Conservation (phyloP, 1,284 basidiomycete genomes). For the Tylopilus sp. region DNA sequence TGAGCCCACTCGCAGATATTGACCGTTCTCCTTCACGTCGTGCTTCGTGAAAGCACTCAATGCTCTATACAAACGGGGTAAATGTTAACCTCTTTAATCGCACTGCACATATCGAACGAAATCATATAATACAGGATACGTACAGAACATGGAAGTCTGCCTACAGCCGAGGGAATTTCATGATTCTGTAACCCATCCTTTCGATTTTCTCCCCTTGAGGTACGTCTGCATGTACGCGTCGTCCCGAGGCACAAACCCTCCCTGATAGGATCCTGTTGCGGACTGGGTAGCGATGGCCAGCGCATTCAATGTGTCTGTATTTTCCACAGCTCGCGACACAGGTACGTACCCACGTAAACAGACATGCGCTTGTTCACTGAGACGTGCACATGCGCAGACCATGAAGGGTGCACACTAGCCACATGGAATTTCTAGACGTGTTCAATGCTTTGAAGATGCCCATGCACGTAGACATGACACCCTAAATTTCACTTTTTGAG, state of each 20-base stretch:
- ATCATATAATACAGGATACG: conserved; percentile 56
- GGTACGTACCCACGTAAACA: conserved; percentile 46
- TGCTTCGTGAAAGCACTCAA: conserved; percentile 52
- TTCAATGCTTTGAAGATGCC: conserved; percentile 53
- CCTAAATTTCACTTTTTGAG: no score
- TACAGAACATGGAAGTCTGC: conserved; percentile 61
- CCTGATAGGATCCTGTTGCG: conserved; percentile 69
- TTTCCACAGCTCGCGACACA: conserved; percentile 63
- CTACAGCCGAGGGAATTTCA: conserved; percentile 66
- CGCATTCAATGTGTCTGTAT: conserved; percentile 56
- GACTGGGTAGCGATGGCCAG: conserved; percentile 62
- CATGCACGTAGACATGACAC: neutral
- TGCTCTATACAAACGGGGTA: conserved; percentile 67
- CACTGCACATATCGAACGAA: conserved; percentile 4
- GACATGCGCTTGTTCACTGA: neutral
- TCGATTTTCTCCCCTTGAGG: conserved; percentile 66
- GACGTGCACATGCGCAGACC: conserved; percentile 43
- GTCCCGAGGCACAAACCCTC: neutral
- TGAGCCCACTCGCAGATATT: neutral
- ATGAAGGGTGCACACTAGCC: conserved; percentile 70
- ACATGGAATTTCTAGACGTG: conserved; percentile 63
- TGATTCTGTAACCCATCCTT: conserved; percentile 67
- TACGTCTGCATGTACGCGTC: conserved; percentile 36
- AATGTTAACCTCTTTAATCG: conserved; percentile 8
- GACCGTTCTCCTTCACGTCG: neutral